Conservation (phyloP, 176 grass and related monocot species). For the Chrysopogon serrulatus region DNA sequence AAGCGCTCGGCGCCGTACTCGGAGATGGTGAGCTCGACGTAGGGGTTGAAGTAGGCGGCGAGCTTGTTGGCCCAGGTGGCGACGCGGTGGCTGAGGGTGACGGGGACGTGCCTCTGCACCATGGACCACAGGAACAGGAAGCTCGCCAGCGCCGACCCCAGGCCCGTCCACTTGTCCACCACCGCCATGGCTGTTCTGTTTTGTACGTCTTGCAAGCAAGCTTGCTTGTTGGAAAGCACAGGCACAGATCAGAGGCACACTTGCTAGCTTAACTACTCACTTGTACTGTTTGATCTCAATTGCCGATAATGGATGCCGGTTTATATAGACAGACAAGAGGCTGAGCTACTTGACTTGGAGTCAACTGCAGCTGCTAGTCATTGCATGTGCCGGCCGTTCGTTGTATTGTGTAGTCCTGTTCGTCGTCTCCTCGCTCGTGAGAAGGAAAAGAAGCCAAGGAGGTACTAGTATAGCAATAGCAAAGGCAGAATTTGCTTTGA, state of each 20-base stretch:
- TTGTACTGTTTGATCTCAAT: background rate
- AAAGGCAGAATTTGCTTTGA: background rate
- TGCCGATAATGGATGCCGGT: background rate
- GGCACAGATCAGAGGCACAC: too few species aligned
- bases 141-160: slow-evolving; percentile 36
- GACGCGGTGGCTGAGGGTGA: background rate
- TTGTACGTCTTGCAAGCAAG: too few species aligned
- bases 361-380: background rate
- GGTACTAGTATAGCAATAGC: too few species aligned
- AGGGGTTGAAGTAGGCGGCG: slow-evolving; percentile 40
- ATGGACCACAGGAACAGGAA: slow-evolving; percentile 47
- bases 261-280: too few species aligned
- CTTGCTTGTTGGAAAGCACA: too few species aligned
- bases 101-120: slow-evolving; percentile 38
- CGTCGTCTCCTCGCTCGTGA: too few species aligned
- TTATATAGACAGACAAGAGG: background rate
- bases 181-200: background rate
- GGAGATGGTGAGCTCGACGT: slow-evolving; percentile 46
- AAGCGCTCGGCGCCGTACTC: slow-evolving; percentile 39
- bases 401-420: too few species aligned
- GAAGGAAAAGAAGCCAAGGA: too few species aligned
- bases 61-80: slow-evolving; percentile 5
- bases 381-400: too few species aligned
- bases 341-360: background rate
- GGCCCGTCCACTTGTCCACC: background rate